Conservation (phyloP, 148 eudicot species). For the Simmondsia chinensis region DNA sequence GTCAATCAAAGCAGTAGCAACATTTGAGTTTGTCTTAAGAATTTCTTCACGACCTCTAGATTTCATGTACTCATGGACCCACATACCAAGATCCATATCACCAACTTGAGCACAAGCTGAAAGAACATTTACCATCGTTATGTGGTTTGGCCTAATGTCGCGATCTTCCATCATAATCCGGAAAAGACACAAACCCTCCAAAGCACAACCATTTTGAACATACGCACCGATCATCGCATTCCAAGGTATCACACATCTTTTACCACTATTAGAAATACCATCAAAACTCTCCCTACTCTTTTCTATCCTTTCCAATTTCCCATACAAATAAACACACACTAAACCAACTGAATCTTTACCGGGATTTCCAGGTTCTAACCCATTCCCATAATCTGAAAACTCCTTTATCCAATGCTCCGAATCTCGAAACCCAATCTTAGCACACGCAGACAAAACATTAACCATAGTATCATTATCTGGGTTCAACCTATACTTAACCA, state of each 20-base stretch:
- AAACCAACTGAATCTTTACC: slow-evolving; percentile 29
- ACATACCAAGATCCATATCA: slow-evolving; percentile 52
- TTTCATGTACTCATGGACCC: slow-evolving; percentile 58
- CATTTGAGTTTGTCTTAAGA: slow-evolving; percentile 30
- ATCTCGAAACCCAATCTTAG: slow-evolving; percentile 22
- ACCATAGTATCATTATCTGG: slow-evolving; percentile 65
- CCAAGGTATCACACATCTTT: slow-evolving; percentile 68
- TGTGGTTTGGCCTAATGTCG: slow-evolving; percentile 52
- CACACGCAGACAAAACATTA: slow-evolving; percentile 61
- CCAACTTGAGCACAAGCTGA: slow-evolving; percentile 84
- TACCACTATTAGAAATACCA: slow-evolving; percentile 34
- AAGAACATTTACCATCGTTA: slow-evolving; percentile 75
- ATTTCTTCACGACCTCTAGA: slow-evolving; percentile 33
- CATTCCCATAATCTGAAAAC: slow-evolving; percentile 10
- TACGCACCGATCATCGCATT: slow-evolving; percentile 59
- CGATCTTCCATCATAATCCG: slow-evolving; percentile 33
- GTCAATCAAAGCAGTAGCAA: slow-evolving; percentile 74
- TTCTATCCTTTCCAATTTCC: slow-evolving; percentile 38
- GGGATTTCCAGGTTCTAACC: slow-evolving; percentile 2
- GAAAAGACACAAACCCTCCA: slow-evolving; percentile 49
- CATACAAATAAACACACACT: slow-evolving; percentile 53
- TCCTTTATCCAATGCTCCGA: slow-evolving; percentile 39
- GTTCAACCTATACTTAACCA: slow-evolving; percentile 33
- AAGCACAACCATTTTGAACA: slow-evolving; percentile 55
- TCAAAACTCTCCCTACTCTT: slow-evolving; percentile 53